Evolutionary conservation across 208 protist species (phyloP), one percentile per base, ranked within the genome.

Genomic region (Porcisia hertigi): DNA sequence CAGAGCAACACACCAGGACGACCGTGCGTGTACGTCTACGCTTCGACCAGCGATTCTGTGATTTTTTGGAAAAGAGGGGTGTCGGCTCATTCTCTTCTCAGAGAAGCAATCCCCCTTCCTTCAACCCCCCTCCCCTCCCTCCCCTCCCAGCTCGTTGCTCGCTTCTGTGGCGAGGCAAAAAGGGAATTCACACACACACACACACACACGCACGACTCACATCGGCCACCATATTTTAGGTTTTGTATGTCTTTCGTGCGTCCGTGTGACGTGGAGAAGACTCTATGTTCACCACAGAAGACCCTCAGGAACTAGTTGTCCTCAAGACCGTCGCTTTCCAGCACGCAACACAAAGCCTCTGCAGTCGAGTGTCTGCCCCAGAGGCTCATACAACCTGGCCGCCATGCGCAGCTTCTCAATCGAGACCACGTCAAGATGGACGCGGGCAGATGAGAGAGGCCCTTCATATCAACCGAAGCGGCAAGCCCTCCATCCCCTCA

Each of bases 251-350:
- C 30, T 11, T 12, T 49, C 16, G 0, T 52, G 20, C 39, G 20
- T n/a, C 52, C n/a, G n/a, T 30, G 34, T 23, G 34, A 49, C 54
- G n/a, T 39, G 43, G 20, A 60, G 36, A 25, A 39, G 34, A 60
- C 36, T 30, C 30, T 30, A 82, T 82, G 73, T 82, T 76, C 45
- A 76, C 73, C 41, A 34, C 69, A 23, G 52, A 75, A 20, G 72
- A 64, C 55, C 54, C 45, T 9, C 55, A 77, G n/a, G 67, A 77
- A 3, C 64, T 71, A 11, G 36, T 82, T 45, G 78, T 82, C 52
- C 59, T 82, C 23, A 82, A 78, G 59, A 45, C 69, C 4, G 67
- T 52, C 1, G 78, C 69, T 20, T 75, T 78, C 25, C 73, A 49
- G 2, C 16, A 65, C 20, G 72, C 78, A 18, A 47, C 34, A 20